phyloP scores from a whole-genome alignment of 345 rosid genomes.

The Schrenkiella parvula region DNA sequence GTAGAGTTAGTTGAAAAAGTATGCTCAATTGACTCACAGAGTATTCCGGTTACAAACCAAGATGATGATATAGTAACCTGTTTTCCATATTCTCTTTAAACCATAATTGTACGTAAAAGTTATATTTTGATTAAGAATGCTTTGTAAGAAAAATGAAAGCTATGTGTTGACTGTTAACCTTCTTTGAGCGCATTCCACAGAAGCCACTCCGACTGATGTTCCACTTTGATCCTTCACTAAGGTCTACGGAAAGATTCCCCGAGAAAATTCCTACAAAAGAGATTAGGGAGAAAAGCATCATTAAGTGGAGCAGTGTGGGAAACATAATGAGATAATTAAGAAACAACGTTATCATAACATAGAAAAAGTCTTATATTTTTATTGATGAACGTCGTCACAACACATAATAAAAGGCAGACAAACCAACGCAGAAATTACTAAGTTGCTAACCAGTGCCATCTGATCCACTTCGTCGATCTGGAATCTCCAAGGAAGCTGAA shows the following conservation, averaged over 20 bases:
- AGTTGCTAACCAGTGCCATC: constrained; percentile 42
- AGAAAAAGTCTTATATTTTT: neutral
- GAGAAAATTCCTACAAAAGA: constrained; percentile 65
- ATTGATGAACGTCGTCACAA: neutral
- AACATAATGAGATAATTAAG: neutral
- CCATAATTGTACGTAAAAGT: neutral
- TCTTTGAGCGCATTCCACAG: constrained; percentile 96
- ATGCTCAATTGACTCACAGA: neutral
- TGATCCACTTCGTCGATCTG: constrained; percentile 46
- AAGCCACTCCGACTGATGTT: constrained; percentile 83
- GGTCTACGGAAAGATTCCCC: constrained; percentile 74
- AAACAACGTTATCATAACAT: neutral
- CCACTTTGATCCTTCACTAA: constrained; percentile 67
- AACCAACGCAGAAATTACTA: neutral
- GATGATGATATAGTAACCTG: neutral
- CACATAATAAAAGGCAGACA: neutral
- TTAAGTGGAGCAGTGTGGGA: neutral
- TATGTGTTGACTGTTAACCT: constrained; percentile 44
- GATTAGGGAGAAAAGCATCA: neutral
- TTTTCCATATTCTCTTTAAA: neutral
- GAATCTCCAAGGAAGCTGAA: constrained; percentile 86
- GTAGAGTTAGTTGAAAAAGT: neutral
- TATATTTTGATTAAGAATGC: neutral
- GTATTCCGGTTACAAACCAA: neutral
- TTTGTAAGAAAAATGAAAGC: neutral